phyloP scores from a whole-genome alignment of 1,284 basidiomycete species.

The Microstroma glucosiphilum region DNA sequence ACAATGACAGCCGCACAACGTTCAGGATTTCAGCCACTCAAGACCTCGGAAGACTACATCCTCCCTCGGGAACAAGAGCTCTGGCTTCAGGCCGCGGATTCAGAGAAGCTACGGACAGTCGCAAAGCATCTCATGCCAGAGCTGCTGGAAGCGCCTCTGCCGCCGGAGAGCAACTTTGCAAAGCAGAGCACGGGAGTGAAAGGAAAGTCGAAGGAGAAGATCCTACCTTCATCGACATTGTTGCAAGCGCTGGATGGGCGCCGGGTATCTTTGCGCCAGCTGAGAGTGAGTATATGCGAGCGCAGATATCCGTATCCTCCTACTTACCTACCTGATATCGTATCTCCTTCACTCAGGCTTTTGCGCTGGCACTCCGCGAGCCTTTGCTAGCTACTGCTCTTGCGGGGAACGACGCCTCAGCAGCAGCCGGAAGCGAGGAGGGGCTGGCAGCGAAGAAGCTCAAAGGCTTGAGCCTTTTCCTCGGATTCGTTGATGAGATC shows the following conservation, averaged over 20 bases:
- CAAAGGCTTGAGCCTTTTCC: background rate
- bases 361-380: background rate
- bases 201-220: background rate
- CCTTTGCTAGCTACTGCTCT: background rate
- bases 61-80: too few relatives aligned
- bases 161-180: background rate
- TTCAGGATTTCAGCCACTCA: too few relatives aligned
- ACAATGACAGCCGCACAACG: too few relatives aligned
- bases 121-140: background rate
- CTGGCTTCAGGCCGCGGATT: too few relatives aligned
- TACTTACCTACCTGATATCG: too few relatives aligned
- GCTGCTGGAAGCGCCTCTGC: background rate
- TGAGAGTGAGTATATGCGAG: background rate
- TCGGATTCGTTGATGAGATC: slow-evolving; percentile 2
- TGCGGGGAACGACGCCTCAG: background rate
- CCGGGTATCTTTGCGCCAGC: background rate
- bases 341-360: background rate
- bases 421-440: background rate
- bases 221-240: background rate
- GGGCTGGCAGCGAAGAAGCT: background rate
- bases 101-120: too few relatives aligned
- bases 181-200: background rate
- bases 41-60: too few relatives aligned
- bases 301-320: too few relatives aligned
- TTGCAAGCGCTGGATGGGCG: slow-evolving; percentile 1